Conservation (phyloP, 352 stramenopile genomes). For the Phytophthora gonapodyides region DNA sequence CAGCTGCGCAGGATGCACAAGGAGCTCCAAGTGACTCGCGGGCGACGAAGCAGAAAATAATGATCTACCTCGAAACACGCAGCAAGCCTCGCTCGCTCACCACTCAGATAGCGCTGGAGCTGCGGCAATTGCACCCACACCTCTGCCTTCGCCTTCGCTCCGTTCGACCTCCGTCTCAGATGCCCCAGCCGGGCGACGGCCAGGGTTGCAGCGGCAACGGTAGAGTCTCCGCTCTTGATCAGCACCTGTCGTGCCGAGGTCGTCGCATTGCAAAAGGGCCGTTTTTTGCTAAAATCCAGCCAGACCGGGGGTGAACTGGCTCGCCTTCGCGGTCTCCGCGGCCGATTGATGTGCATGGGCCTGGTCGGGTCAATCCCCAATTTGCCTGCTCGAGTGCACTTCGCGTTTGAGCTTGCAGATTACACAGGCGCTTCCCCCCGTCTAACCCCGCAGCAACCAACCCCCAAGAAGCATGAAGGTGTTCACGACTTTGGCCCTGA, state of each 20-base stretch:
- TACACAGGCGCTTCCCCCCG: constrained; percentile 20
- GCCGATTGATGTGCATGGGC: constrained; percentile 22
- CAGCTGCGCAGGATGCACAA: too few relatives aligned
- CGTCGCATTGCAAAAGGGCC: constrained; percentile 1
- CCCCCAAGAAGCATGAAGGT: constrained; percentile 33
- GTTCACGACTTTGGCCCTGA: constrained; percentile 33
- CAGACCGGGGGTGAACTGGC: constrained; percentile 24
- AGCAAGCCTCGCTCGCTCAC: too few relatives aligned
- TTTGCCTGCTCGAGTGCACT: constrained; percentile 43
- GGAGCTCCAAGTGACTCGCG: too few relatives aligned
- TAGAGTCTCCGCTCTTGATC: constrained; percentile 7
- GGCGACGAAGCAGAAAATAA: too few relatives aligned
- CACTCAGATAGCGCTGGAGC: not conserved
- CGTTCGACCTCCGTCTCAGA: constrained; percentile 10
- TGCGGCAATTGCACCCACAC: not conserved
- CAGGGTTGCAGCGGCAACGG: constrained; percentile 8
- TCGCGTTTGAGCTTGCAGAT: constrained; percentile 33
- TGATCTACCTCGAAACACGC: too few relatives aligned
- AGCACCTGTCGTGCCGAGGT: constrained; percentile 14
- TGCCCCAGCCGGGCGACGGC: not conserved
- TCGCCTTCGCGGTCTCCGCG: constrained; percentile 1
- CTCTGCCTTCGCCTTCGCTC: too few relatives aligned
- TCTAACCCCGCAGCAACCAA: too few relatives aligned
- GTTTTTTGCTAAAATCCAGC: constrained; percentile 26
- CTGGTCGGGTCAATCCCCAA: constrained; percentile 31